Conservation (phyloP, 176 grass and related monocot species). For the Chrysopogon serrulatus region DNA sequence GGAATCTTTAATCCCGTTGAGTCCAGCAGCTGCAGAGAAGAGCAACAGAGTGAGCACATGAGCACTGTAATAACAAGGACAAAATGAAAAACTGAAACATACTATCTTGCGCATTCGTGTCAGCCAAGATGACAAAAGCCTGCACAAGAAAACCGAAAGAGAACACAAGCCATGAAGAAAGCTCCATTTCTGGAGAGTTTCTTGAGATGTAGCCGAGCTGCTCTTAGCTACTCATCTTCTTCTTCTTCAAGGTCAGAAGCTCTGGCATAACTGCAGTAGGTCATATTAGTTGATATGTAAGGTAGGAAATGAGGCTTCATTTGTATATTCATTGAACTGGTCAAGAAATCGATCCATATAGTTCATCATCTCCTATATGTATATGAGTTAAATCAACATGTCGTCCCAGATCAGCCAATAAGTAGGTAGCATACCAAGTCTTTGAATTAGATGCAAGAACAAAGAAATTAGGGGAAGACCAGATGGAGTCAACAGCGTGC, state of each 20-base stretch:
- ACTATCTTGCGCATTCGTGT: constrained; percentile 28
- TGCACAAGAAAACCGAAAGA: constrained; percentile 21
- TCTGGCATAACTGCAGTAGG: neutral
- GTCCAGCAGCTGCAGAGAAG: constrained; percentile 39
- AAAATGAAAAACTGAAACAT: neutral
- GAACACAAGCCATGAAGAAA: constrained; percentile 30
- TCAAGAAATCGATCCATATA: constrained; percentile 15
- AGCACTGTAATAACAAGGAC: neutral
- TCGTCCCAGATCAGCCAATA: neutral
- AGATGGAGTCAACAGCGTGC: constrained; percentile 22
- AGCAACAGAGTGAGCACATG: neutral
- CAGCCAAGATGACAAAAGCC: constrained; percentile 9
- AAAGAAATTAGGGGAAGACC: neutral
- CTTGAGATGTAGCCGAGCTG: constrained; percentile 15
- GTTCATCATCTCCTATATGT: neutral
- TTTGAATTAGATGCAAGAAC: neutral
- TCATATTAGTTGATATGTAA: constrained; percentile 10
- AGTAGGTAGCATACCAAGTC: neutral
- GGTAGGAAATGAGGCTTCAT: neutral
- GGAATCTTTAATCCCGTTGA: constrained; percentile 27
- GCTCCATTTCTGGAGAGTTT: constrained; percentile 23
- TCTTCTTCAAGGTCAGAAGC: constrained; percentile 9
- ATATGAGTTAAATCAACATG: constrained; percentile 6
- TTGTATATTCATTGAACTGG: constrained; percentile 27
- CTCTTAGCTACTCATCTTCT: constrained; percentile 25